These are phyloP conservation scores for Gossypium australe DNA, from an alignment of 345 rosid genomes.

Conservation along the genomic window DNA sequence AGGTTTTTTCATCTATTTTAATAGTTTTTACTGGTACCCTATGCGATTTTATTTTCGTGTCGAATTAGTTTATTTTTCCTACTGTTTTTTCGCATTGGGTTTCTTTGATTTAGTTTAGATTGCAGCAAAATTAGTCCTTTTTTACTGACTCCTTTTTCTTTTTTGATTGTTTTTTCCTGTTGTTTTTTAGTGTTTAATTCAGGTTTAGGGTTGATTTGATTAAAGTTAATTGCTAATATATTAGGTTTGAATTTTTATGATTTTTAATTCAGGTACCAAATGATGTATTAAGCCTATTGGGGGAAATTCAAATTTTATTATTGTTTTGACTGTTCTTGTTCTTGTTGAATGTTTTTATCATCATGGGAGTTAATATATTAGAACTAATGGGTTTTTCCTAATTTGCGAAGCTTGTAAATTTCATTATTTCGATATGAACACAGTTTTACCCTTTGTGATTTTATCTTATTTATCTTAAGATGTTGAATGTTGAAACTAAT, in stretches of 20 bases:
- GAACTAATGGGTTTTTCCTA: background rate
- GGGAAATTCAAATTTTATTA: no score
- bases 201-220: no score
- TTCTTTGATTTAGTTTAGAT: background rate
- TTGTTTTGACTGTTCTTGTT: background rate
- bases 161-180: background rate
- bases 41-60: no score
- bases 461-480: background rate
- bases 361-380: background rate
- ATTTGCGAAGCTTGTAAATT: background rate
- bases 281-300: no score
- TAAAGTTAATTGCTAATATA: no score
- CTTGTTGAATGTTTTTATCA: background rate
- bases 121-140: background rate
- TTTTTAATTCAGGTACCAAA: no score
- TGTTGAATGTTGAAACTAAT: background rate
- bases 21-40: no score
- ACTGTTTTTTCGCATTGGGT: background rate
- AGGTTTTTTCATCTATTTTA: no score
- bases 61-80: no score
- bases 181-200: background rate
- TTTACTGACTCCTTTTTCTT: slow-evolving; percentile 3
- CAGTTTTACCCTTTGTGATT: background rate
- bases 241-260: no score
- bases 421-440: background rate